Evolutionary conservation across 257 asterid genomes (phyloP).

Genomic region (Verbena officinalis): DNA sequence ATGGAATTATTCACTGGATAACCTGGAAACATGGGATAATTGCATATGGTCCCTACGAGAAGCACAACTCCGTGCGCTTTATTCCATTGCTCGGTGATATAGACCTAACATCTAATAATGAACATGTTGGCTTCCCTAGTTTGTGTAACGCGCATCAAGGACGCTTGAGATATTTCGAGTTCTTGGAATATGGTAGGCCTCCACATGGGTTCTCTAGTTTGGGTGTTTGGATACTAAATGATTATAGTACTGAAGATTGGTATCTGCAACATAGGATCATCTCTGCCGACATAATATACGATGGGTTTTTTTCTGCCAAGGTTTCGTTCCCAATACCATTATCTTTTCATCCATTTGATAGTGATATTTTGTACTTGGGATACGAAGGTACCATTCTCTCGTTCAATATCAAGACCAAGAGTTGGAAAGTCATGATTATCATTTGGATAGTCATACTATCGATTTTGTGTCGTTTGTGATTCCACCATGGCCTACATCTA

Average conservation of each 20-base stretch:
- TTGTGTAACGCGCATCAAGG: slow-evolving; percentile 3
- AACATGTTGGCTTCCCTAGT: background rate
- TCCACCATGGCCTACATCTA: no score
- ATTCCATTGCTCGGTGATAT: background rate
- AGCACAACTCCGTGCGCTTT: background rate
- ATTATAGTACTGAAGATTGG: background rate
- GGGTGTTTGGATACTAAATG: background rate
- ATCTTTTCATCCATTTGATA: background rate
- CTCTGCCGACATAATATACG: background rate
- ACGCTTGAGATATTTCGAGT: background rate
- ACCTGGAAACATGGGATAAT: background rate
- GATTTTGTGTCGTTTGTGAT: no score
- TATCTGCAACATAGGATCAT: background rate
- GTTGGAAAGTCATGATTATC: background rate
- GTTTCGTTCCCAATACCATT: background rate
- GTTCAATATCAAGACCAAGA: background rate
- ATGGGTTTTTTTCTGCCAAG: background rate
- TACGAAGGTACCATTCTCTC: background rate
- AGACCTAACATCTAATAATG: background rate
- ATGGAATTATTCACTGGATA: background rate
- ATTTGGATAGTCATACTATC: no score
- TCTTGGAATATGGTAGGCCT: background rate
- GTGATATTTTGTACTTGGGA: background rate
- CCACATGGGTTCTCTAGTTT: background rate
- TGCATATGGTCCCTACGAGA: background rate